Evolutionary conservation across 768 basidiomycete genomes (phyloP).

Genomic region (Serpula lacrymans): DNA sequence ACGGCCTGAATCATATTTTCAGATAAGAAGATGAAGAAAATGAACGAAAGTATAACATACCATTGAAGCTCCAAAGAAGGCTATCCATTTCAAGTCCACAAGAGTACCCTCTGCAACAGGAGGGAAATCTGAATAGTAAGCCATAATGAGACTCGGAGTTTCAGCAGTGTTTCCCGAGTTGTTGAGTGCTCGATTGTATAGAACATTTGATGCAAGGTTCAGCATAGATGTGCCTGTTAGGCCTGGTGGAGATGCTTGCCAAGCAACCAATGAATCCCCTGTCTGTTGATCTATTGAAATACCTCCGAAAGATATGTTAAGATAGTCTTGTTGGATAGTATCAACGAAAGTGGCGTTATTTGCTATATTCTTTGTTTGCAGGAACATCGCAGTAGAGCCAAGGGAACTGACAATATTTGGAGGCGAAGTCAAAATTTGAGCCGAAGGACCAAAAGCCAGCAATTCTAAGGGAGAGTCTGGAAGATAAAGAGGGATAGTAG

Average conservation of each 20-base stretch:
- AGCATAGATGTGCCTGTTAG: constrained; percentile 57
- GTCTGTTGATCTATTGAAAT: constrained; percentile 55
- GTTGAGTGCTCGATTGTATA: constrained; percentile 64
- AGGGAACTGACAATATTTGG: constrained; percentile 47
- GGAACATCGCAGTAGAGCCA: constrained; percentile 34
- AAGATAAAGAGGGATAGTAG: constrained; percentile 49
- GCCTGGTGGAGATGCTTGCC: constrained; percentile 65
- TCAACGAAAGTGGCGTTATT: constrained; percentile 61
- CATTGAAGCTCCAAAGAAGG: constrained; percentile 73
- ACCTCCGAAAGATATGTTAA: constrained; percentile 61
- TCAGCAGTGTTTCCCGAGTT: constrained; percentile 34
- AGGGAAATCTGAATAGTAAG: constrained; percentile 59
- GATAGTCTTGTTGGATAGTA: constrained; percentile 48
- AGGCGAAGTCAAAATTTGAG: constrained; percentile 49
- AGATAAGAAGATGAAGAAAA: constrained; percentile 1
- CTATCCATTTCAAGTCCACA: constrained; percentile 66
- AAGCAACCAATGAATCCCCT: constrained; percentile 58
- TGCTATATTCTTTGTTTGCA: constrained; percentile 40
- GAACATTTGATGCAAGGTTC: constrained; percentile 64
- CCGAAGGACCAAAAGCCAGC: constrained; percentile 26
- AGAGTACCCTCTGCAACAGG: constrained; percentile 52
- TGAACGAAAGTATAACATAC: constrained; percentile 31
- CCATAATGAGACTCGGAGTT: constrained; percentile 50
- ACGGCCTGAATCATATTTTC: constrained; percentile 45
- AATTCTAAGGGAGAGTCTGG: constrained; percentile 42